Conservation (phyloP, 2,329 filamentous ascomycete species). For the Trichoderma semiorbis region DNA sequence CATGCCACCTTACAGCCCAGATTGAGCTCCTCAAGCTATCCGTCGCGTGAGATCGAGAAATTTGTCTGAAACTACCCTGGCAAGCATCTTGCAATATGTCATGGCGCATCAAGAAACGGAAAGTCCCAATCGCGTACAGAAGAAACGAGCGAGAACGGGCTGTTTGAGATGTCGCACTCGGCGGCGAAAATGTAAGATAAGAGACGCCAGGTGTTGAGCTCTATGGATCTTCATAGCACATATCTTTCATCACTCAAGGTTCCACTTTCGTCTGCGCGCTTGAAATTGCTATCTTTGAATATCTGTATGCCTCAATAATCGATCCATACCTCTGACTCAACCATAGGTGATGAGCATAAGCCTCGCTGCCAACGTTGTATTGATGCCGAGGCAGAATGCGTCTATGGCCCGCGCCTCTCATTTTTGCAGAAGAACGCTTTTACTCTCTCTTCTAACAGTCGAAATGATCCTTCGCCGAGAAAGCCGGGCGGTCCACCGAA, state of each 20-base stretch:
- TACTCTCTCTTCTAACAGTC: background rate
- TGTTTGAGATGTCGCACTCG: constrained; percentile 4
- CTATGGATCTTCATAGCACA: background rate
- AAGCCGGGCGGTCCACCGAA: background rate
- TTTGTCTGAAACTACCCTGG: background rate
- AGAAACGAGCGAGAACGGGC: background rate
- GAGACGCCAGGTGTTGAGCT: background rate
- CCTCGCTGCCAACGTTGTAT: background rate
- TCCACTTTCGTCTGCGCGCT: background rate
- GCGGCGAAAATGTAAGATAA: constrained; percentile 10
- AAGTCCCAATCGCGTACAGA: background rate
- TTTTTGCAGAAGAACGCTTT: constrained; percentile 1
- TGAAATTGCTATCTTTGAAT: background rate
- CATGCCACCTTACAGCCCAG: background rate
- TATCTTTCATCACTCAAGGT: background rate
- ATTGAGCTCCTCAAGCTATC: background rate
- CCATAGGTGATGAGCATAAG: background rate
- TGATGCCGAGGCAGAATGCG: background rate
- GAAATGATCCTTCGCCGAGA: background rate
- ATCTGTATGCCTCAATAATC: background rate
- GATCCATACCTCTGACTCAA: background rate
- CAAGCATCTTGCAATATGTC: background rate
- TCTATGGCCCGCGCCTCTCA: background rate
- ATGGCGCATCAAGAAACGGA: background rate
- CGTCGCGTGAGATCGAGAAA: background rate